Conservation (phyloP, 768 basidiomycete genomes). For the Boletus barrowsii region DNA sequence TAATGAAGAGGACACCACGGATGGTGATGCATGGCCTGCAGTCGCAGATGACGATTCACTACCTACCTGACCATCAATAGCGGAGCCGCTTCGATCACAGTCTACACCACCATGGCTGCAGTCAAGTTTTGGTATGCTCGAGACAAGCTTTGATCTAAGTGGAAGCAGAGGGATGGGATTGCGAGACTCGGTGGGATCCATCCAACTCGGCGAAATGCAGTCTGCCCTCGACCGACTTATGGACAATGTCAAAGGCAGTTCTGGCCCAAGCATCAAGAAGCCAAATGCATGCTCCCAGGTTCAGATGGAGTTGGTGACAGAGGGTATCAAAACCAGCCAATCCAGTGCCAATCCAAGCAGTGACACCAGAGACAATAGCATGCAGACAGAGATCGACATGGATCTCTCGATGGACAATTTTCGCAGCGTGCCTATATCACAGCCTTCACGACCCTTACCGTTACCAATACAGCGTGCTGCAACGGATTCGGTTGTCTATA, state of each 20-base stretch:
- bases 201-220: constrained; percentile 66
- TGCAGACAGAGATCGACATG: constrained; percentile 33
- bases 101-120: constrained; percentile 7
- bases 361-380: constrained; percentile 26
- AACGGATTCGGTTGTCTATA: constrained; percentile 44
- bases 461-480: constrained; percentile 46
- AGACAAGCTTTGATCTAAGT: constrained; percentile 24
- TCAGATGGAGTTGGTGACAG: constrained; percentile 29
- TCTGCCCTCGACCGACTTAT: constrained; percentile 71
- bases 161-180: constrained; percentile 22
- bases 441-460: constrained; percentile 10
- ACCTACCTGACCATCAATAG: neutral
- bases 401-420: constrained; percentile 26
- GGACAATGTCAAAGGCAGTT: constrained; percentile 52
- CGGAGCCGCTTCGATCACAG: constrained; percentile 7
- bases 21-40: neutral
- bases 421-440: constrained; percentile 17
- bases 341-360: constrained; percentile 37
- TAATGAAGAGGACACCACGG: neutral
- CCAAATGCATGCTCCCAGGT: constrained; percentile 12
- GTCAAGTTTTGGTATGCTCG: constrained; percentile 18
- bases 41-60: neutral
- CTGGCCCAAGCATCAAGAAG: constrained; percentile 26
- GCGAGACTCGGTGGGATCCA: constrained; percentile 44
- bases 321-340: constrained; percentile 31